These are phyloP conservation scores for Saprolegnia diclina DNA, from an alignment of 352 stramenopile species.

Conservation along the genomic window DNA sequence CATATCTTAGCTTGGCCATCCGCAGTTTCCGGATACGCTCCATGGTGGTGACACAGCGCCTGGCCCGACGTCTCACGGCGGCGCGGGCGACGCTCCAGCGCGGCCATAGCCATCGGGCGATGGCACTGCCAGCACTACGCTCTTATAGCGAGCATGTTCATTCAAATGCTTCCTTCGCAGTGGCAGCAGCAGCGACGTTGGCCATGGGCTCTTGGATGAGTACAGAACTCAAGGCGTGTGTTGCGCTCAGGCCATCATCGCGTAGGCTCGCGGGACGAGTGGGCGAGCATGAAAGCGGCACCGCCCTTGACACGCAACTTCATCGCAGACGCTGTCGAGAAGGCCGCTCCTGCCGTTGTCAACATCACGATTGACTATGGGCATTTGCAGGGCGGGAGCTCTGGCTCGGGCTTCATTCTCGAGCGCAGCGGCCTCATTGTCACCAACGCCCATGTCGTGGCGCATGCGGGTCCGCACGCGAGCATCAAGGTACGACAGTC, in stretches of 20 bases:
- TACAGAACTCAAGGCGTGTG: not conserved
- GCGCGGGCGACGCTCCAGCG: too few relatives aligned
- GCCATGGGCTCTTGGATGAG: not conserved
- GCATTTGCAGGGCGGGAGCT: conserved; percentile 52
- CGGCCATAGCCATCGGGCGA: too few relatives aligned
- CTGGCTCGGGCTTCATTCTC: conserved; percentile 92
- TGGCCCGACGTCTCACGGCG: too few relatives aligned
- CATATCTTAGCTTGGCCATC: too few relatives aligned
- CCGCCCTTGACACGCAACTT: conserved; percentile 63
- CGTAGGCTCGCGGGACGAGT: not conserved
- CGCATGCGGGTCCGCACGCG: conserved; percentile 69
- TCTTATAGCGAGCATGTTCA: too few relatives aligned
- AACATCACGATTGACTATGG: conserved; percentile 81
- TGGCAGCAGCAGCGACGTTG: not conserved
- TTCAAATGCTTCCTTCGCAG: not conserved
- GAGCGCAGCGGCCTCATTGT: conserved; percentile 79
- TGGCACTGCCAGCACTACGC: too few relatives aligned
- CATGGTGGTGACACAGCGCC: too few relatives aligned
- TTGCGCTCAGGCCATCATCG: not conserved
- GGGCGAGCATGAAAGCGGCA: conserved; percentile 12
- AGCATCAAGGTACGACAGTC: conserved; percentile 54
- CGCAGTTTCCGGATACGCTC: too few relatives aligned
- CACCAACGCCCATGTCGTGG: conserved; percentile 91
- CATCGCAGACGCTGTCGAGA: conserved; percentile 85
- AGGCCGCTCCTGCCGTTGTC: conserved; percentile 82